phyloP scores from a whole-genome alignment of 108 stramenopile species.

The Seminavis robusta region DNA sequence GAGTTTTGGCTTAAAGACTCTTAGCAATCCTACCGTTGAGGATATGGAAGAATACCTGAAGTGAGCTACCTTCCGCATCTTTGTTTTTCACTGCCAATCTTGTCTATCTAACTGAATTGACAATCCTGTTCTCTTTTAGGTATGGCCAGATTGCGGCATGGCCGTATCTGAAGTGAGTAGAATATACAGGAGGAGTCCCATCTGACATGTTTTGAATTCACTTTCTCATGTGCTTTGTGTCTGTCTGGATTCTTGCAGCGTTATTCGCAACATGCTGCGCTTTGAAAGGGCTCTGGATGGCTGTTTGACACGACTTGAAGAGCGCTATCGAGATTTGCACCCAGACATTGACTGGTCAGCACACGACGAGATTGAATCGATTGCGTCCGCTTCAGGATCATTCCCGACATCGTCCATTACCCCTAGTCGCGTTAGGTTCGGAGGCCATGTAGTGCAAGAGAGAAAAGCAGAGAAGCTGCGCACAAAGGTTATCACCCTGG shows the following conservation, averaged over 20 bases:
- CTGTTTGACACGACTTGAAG: slow-evolving; percentile 60
- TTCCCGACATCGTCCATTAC: no score
- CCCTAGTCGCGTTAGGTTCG: slow-evolving; percentile 31
- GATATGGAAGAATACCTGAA: slow-evolving; percentile 88
- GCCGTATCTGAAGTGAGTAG: slow-evolving; percentile 67
- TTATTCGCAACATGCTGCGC: slow-evolving; percentile 77
- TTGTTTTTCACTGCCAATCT: no score
- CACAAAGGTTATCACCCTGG: slow-evolving; percentile 28
- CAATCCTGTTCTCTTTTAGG: no score
- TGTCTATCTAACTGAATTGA: no score
- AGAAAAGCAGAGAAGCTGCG: slow-evolving; percentile 53
- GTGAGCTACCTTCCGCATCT: no score
- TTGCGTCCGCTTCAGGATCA: no score
- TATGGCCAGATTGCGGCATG: slow-evolving; percentile 84
- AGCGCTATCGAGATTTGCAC: slow-evolving; percentile 39
- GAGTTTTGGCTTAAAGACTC: slow-evolving; percentile 77
- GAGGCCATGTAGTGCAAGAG: no score
- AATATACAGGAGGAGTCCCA: no score
- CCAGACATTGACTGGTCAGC: slow-evolving; percentile 32
- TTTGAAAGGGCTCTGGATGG: slow-evolving; percentile 71
- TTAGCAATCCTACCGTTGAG: slow-evolving; percentile 71
- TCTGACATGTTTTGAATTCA: no score
- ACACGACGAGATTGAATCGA: slow-evolving; percentile 62
- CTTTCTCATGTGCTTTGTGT: no score
- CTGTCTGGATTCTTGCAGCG: no score